Percentiles rank a stretch among this genome's conserved stretches.
These are phyloP conservation scores for Phytophthora idaei DNA, from an alignment of 352 stramenopile genomes.

Conservation along the genomic window DNA sequence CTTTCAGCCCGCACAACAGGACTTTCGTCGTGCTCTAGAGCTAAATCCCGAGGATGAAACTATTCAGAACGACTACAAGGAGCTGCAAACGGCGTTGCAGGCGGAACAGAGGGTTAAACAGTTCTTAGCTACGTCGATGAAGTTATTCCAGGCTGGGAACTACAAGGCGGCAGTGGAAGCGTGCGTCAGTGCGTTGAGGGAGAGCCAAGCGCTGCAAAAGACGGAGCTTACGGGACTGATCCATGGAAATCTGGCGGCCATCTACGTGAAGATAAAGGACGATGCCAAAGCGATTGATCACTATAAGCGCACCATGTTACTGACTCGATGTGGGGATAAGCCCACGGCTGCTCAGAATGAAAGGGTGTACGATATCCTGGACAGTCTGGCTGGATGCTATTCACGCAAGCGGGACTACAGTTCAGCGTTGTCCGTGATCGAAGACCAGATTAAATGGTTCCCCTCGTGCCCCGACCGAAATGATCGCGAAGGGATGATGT, in stretches of 20 bases:
- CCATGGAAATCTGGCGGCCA: slow-evolving; percentile 68
- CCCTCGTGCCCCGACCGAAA: slow-evolving; percentile 45
- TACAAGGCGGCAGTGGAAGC: slow-evolving; percentile 57
- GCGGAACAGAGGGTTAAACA: slow-evolving; percentile 62
- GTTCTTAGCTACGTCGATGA: slow-evolving; percentile 54
- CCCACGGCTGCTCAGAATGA: slow-evolving; percentile 45
- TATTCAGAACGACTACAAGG: slow-evolving; percentile 60
- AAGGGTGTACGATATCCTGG: slow-evolving; percentile 63
- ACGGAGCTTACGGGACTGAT: slow-evolving; percentile 71
- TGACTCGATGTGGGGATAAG: slow-evolving; percentile 38
- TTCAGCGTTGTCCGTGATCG: slow-evolving; percentile 56
- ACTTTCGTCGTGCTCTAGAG: slow-evolving; percentile 56
- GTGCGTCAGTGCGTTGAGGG: slow-evolving; percentile 50
- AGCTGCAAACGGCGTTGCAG: slow-evolving; percentile 48
- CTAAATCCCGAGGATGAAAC: slow-evolving; percentile 57
- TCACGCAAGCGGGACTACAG: slow-evolving; percentile 60
- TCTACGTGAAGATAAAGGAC: slow-evolving; percentile 59
- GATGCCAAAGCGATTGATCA: slow-evolving; percentile 66
- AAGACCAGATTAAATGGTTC: slow-evolving; percentile 56
- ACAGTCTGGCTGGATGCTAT: slow-evolving; percentile 59
- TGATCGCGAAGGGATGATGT: slow-evolving; percentile 52
- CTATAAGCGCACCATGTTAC: slow-evolving; percentile 59
- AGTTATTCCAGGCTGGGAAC: slow-evolving; percentile 65
- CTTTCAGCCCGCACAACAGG: slow-evolving; percentile 46
- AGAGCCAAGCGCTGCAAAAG: slow-evolving; percentile 58